phyloP scores from a whole-genome alignment of 768 basidiomycete genomes.

The Hypsizygus marmoreus region DNA sequence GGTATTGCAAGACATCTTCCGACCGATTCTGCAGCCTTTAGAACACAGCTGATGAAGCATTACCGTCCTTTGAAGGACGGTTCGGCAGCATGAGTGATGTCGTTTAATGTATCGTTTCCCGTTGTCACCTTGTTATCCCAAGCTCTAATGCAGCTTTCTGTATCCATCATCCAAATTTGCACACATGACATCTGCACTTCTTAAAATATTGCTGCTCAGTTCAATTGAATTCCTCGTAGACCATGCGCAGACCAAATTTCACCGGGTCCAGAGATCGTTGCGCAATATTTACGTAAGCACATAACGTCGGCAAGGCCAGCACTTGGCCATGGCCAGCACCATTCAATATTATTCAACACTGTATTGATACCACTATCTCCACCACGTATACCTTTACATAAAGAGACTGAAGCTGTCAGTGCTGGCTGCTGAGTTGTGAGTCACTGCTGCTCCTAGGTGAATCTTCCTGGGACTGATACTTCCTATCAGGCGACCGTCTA shows the following conservation, averaged over 20 bases:
- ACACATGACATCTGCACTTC: constrained; percentile 5
- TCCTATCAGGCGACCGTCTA: not conserved
- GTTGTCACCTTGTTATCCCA: constrained; percentile 7
- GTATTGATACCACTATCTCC: not conserved
- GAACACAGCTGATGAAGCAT: constrained; percentile 67
- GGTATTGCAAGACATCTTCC: constrained; percentile 6
- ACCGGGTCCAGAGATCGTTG: no score
- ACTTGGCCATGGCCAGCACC: not conserved
- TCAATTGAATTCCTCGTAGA: no score
- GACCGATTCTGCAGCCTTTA: constrained; percentile 54
- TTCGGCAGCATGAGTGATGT: constrained; percentile 22
- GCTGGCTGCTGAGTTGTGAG: constrained; percentile 21
- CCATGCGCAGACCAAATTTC: no score
- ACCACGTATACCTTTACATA: constrained; percentile 1
- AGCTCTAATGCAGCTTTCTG: constrained; percentile 4
- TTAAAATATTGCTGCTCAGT: not conserved
- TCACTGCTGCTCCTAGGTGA: not conserved
- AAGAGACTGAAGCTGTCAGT: constrained; percentile 6
- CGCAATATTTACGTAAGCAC: not conserved
- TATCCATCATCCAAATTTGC: not conserved
- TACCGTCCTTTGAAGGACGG: constrained; percentile 59
- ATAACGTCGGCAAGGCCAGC: not conserved
- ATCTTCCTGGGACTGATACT: not conserved
- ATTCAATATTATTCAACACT: constrained; percentile 4
- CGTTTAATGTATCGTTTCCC: constrained; percentile 17